Evolutionary conservation across 192 early-diverging fungal genomes (phyloP).

Genomic region (Coemansia sp.): DNA sequence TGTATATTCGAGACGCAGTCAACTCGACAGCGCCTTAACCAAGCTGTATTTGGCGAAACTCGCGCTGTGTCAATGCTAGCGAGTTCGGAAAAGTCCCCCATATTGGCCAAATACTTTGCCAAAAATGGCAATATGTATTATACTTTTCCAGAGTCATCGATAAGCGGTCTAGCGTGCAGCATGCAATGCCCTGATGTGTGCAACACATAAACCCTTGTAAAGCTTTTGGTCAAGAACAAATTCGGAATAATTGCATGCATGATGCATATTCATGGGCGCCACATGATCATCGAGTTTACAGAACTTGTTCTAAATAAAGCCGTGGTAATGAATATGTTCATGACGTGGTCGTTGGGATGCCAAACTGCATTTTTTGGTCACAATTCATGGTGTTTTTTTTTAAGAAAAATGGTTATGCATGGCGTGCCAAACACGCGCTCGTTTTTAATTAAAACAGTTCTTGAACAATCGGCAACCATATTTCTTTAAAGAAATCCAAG

Average conservation of each 20-base stretch:
- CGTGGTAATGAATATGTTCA: not conserved
- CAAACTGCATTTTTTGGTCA: not conserved
- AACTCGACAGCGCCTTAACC: not conserved
- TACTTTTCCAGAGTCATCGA: not conserved
- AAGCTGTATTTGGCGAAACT: not conserved
- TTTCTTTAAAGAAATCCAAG: not conserved
- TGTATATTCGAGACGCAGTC: not conserved
- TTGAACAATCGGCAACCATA: not conserved
- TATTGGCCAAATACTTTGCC: not conserved
- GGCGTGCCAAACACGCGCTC: not conserved
- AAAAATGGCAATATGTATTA: not conserved
- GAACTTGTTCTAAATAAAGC: not conserved
- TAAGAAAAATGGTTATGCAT: not conserved
- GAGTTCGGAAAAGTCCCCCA: too few species aligned
- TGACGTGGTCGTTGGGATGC: not conserved
- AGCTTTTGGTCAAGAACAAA: not conserved
- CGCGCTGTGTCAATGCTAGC: not conserved
- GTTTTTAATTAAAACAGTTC: not conserved
- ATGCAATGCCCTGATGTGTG: not conserved
- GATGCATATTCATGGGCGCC: not conserved
- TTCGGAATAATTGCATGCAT: not conserved
- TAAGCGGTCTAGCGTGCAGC: not conserved
- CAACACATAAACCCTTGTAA: not conserved
- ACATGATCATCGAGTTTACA: not conserved
- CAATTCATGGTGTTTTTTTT: not conserved